Percentiles rank a stretch among this genome's conserved stretches.
Evolutionary conservation across 148 eudicot genomes (phyloP).

Genomic region (Spergularia marina): DNA sequence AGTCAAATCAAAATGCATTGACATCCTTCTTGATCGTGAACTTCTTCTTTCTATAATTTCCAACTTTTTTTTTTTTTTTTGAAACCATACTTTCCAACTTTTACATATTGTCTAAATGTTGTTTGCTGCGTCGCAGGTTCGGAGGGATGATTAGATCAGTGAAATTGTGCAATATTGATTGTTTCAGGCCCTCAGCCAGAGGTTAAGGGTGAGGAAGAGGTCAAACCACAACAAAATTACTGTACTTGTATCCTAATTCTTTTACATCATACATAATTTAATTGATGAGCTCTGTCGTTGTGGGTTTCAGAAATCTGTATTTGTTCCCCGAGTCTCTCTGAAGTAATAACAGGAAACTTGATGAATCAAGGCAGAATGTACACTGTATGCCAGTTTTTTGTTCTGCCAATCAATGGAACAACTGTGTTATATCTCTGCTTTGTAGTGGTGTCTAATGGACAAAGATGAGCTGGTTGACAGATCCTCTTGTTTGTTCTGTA

Average conservation of each 20-base stretch:
- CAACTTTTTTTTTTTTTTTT: not conserved
- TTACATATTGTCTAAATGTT: not conserved
- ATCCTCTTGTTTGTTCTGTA: constrained; percentile 25
- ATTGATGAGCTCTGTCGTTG: constrained; percentile 26
- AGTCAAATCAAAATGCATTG: constrained; percentile 18
- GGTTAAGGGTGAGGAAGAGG: constrained; percentile 27
- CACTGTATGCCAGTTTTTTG: constrained; percentile 27
- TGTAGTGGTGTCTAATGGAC: constrained; percentile 8
- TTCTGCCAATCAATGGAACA: constrained; percentile 21
- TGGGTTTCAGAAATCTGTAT: constrained; percentile 26
- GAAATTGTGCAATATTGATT: constrained; percentile 74
- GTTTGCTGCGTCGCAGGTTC: constrained; percentile 54
- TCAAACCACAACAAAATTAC: constrained; percentile 17
- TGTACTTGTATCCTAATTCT: constrained; percentile 14
- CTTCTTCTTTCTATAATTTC: not conserved
- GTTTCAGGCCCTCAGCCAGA: constrained; percentile 68
- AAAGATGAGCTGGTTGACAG: constrained; percentile 12
- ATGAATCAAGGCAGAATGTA: constrained; percentile 32
- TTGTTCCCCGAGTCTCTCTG: constrained; percentile 7
- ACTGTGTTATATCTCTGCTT: constrained; percentile 15
- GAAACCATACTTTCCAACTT: not conserved
- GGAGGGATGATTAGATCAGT: constrained; percentile 81
- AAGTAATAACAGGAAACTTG: constrained; percentile 23
- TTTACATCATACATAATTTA: constrained; percentile 10
- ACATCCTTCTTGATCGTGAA: not conserved